Conservation (phyloP, 2,329 filamentous ascomycete species). For the Colletotrichum orbiculare region DNA sequence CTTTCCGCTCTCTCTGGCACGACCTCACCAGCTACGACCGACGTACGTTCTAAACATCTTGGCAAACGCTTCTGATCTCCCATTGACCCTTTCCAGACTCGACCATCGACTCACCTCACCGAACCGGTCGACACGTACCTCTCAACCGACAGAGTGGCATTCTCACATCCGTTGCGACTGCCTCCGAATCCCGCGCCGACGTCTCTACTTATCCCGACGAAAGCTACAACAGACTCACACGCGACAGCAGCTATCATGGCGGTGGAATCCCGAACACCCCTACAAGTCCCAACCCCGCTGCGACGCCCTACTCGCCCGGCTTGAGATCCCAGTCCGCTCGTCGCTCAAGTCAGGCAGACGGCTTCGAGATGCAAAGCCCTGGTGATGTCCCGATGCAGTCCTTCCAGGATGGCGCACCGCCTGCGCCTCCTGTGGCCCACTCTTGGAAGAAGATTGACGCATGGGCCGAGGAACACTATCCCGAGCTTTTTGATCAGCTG, state of each 20-base stretch:
- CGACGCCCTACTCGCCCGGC: constrained; percentile 87
- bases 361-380: constrained; percentile 76
- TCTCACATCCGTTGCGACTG: constrained; percentile 89
- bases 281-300: constrained; percentile 64
- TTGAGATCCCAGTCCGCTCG: constrained; percentile 82
- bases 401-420: constrained; percentile 91
- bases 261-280: constrained; percentile 62
- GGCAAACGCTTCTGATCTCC: not conserved
- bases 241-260: constrained; percentile 69
- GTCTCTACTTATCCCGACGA: constrained; percentile 86
- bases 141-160: constrained; percentile 85
- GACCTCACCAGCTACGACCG: constrained; percentile 80
- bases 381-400: constrained; percentile 97
- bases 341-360: constrained; percentile 70
- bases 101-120: constrained; percentile 90
- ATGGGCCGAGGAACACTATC: constrained; percentile 96
- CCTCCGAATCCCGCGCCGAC: constrained; percentile 88
- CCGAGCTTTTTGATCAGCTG: constrained; percentile 92
- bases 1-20: constrained; percentile 95
- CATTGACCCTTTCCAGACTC: constrained; percentile 73
- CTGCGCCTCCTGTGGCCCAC: constrained; percentile 86
- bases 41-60: constrained; percentile 58
- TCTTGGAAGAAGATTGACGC: constrained; percentile 95
- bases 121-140: constrained; percentile 89
- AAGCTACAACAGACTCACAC: constrained; percentile 44